Evolutionary conservation across 1,284 basidiomycete genomes (phyloP).

Genomic region (Ganoderma lingzhi): DNA sequence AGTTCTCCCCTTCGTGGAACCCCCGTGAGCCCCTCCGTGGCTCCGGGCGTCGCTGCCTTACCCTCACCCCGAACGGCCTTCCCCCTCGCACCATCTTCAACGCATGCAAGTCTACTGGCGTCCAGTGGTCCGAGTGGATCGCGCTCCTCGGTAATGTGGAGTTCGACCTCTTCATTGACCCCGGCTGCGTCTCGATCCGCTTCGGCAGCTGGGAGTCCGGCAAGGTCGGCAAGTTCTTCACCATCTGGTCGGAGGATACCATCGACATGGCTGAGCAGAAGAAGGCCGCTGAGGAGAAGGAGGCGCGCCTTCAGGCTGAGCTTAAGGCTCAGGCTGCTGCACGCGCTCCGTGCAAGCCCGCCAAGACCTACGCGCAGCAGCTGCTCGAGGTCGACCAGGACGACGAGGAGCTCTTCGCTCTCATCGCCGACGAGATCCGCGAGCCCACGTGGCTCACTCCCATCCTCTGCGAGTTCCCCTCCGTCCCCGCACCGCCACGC

Average conservation of each 20-base stretch:
- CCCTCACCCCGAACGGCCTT: constrained; percentile 69
- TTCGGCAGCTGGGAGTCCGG: constrained; percentile 51
- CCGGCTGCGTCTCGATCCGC: constrained; percentile 75
- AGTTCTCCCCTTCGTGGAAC: constrained; percentile 71
- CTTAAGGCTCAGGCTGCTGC: constrained; percentile 37
- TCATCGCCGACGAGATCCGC: constrained; percentile 74
- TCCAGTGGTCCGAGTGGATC: constrained; percentile 84
- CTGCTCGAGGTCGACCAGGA: constrained; percentile 71
- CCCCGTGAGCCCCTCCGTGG: constrained; percentile 68
- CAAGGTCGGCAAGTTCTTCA: constrained; percentile 54
- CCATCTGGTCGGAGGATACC: constrained; percentile 67
- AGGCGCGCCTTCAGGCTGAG: constrained; percentile 49
- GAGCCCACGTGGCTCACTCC: constrained; percentile 75
- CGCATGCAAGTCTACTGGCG: constrained; percentile 69
- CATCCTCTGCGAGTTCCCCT: constrained; percentile 63
- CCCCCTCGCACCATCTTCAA: constrained; percentile 76
- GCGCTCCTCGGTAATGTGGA: constrained; percentile 68
- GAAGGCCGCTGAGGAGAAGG: constrained; percentile 28
- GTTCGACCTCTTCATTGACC: constrained; percentile 82
- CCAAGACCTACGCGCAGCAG: constrained; percentile 76
- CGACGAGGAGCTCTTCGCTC: constrained; percentile 74
- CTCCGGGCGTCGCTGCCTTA: constrained; percentile 76
- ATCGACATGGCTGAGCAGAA: constrained; percentile 27
- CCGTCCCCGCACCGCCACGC: constrained; percentile 48
- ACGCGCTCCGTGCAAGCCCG: constrained; percentile 34